Evolutionary conservation across 768 basidiomycete genomes (phyloP).

Genomic region (Kockovaella imperatae): DNA sequence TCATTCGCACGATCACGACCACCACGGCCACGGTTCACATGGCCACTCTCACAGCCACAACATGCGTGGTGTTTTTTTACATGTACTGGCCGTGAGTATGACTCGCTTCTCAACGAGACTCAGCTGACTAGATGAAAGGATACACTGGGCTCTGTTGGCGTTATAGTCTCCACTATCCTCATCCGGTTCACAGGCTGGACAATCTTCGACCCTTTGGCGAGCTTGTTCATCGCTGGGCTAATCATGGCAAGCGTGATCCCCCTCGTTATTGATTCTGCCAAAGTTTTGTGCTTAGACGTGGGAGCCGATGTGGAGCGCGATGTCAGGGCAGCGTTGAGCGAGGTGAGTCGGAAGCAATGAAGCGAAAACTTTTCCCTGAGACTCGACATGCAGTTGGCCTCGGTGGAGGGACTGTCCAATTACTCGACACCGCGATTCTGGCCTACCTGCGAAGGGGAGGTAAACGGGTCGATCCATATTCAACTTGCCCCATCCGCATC

Average conservation of each 20-base stretch:
- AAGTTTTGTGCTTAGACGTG: conserved; percentile 76
- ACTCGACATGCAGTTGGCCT: conserved; percentile 8
- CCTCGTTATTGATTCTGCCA: conserved; percentile 86
- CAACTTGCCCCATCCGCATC: conserved; percentile 64
- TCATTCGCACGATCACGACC: conserved; percentile 19
- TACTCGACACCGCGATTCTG: conserved; percentile 82
- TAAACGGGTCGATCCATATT: conserved; percentile 88
- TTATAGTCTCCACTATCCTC: conserved; percentile 90
- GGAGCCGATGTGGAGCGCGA: conserved; percentile 49
- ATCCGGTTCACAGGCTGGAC: conserved; percentile 98
- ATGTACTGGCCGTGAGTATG: conserved; percentile 53
- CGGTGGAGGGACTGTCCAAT: conserved; percentile 69
- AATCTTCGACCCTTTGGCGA: conserved; percentile 96
- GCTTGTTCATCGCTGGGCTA: conserved; percentile 86
- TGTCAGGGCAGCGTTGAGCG: conserved; percentile 46
- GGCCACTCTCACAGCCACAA: conserved; percentile 86
- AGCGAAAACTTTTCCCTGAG: background rate
- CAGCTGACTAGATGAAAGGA: conserved; percentile 53
- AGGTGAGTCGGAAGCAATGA: conserved; percentile 44
- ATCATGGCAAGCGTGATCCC: conserved; percentile 95
- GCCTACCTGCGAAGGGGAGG: conserved; percentile 79
- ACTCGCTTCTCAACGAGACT: background rate
- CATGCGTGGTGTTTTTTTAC: conserved; percentile 89
- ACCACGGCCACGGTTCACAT: conserved; percentile 19
- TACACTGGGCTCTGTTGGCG: conserved; percentile 92